Base-by-base conservation (phyloP, 805 yeast genomes). In the Cyberlindnera xishuangbannaensis region DNA sequence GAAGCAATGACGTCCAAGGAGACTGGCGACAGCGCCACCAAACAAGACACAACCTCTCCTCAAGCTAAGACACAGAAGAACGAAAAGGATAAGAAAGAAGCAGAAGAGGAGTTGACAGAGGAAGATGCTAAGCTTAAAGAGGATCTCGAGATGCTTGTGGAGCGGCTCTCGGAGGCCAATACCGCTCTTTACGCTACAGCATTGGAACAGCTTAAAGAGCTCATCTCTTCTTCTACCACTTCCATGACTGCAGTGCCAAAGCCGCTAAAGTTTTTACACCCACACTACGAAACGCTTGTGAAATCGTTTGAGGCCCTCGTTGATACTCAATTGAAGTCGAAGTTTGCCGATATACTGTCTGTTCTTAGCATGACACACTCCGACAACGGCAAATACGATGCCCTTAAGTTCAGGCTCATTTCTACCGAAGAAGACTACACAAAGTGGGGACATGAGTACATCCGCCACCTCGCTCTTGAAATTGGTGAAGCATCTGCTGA, bases 201-300 rank as follows among this genome's bases (percentile, higher is more conserved):
- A n/a, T 68, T 92, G 47, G 68, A 69, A 26, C 68, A 78, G 33
- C 71, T 92, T 58, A 87, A 86, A 53, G 73, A 69, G 30, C 76
- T 76, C 49, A 88, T 92, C 50, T 76, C 85, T 45, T 94, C 92
- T 35, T 83, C 97, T 10, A 92, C 99, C 3, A 84, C 96, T 24
- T 88, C 97, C 7, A 92, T 92, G 97, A 92, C 98, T 2, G 99
- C 99, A 3, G 98, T 92, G 32, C 99, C 99, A 24, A 92, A 92
- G 61, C 99, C 99, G 5, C 73, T 92, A 62, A 94, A 92, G 65
- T 92, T 92, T 56, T 70, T 92, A 44, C 77, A 95, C 52, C 95
- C 97, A 7, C 84, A 78, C 52, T 92, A 80, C 55, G 78, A 80
- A 15, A 51, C 68, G n/a, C 67, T 92, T 50, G 73, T 75, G 21